Conservation (phyloP, 768 basidiomycete genomes). For the Dioszegia crocea region DNA sequence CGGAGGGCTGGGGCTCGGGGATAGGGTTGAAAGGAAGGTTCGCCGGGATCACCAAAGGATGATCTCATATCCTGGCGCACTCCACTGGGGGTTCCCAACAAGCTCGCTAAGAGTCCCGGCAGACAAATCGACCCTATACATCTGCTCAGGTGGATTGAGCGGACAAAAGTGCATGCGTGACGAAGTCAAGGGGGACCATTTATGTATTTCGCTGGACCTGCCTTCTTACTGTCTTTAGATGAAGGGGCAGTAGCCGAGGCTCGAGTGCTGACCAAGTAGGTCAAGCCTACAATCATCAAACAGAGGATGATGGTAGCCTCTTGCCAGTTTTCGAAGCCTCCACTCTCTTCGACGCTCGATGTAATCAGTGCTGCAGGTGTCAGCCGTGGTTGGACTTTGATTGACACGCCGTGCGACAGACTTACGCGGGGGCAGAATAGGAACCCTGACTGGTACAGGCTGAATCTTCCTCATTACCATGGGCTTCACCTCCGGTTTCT, state of each 20-base stretch:
- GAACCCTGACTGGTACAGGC: neutral
- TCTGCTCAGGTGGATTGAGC: too few species aligned
- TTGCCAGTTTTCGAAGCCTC: conserved; percentile 37
- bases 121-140: too few species aligned
- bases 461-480: neutral
- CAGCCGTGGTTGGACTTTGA: neutral
- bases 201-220: too few species aligned
- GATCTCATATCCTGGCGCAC: too few species aligned
- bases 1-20: too few species aligned
- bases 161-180: too few species aligned
- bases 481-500: neutral
- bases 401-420: neutral
- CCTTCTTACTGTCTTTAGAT: conserved; percentile 12
- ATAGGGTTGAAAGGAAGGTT: too few species aligned
- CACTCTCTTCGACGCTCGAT: conserved; percentile 2
- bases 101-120: too few species aligned
- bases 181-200: too few species aligned
- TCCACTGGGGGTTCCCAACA: too few species aligned
- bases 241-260: conserved; percentile 4
- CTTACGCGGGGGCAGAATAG: conserved; percentile 2
- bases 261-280: conserved; percentile 34
- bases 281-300: conserved; percentile 33
- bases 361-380: neutral
- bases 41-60: too few species aligned
- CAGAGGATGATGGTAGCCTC: conserved; percentile 42